Evolutionary conservation across 2,329 filamentous ascomycete species (phyloP).

Genomic region (Pyricularia pennisetigena): DNA sequence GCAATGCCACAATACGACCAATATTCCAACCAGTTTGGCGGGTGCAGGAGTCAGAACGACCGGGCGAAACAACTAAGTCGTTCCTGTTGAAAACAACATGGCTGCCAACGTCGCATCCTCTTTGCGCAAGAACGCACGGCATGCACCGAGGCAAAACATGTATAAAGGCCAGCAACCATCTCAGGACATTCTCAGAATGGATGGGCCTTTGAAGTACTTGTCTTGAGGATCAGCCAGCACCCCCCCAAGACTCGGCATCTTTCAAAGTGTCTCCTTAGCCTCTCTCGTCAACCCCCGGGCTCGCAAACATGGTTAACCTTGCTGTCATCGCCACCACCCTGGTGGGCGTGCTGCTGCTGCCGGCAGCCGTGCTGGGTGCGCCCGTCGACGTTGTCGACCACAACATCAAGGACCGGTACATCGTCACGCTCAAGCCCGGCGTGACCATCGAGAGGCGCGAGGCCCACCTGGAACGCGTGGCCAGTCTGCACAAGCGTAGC

Average conservation of each 20-base stretch:
- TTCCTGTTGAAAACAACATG: neutral
- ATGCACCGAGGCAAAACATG: neutral
- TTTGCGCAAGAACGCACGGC: neutral
- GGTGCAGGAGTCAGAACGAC: neutral
- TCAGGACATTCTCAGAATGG: neutral
- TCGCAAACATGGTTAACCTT: neutral
- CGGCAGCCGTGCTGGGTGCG: neutral
- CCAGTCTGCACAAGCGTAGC: conserved; percentile 19
- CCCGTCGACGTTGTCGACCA: neutral
- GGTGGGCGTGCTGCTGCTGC: neutral
- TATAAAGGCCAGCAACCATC: neutral
- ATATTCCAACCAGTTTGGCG: neutral
- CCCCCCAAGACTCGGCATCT: neutral
- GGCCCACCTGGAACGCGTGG: conserved; percentile 23
- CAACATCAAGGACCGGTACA: conserved; percentile 26
- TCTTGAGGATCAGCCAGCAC: neutral
- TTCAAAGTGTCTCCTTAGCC: neutral
- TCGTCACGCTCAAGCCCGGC: conserved; percentile 32
- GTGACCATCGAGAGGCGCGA: conserved; percentile 20
- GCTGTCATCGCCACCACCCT: neutral
- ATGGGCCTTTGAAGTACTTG: neutral
- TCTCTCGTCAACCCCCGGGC: neutral
- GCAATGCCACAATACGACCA: neutral
- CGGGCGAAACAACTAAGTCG: neutral
- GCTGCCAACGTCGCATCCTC: neutral